phyloP scores from a whole-genome alignment of 495 filamentous ascomycete species.

The Hypoxylon cercidicola region DNA sequence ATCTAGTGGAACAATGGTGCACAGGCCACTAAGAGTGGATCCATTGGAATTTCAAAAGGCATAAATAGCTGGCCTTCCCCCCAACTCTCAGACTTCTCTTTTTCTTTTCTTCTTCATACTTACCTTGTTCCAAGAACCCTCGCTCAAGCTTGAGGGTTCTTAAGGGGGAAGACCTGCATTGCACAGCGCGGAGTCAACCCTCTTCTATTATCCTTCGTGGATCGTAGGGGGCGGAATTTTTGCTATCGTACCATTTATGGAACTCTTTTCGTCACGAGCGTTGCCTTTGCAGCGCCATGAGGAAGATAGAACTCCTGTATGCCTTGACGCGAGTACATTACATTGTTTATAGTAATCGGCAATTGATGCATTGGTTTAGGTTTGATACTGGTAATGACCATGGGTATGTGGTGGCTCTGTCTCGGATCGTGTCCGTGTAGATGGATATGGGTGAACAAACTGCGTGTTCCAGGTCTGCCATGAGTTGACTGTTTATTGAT shows the following conservation, averaged over 20 bases:
- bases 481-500: too few species aligned
- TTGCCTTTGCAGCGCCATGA: slow-evolving; percentile 40
- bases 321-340: too few species aligned
- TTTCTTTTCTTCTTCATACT: slow-evolving; percentile 73
- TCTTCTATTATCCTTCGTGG: slow-evolving; percentile 75
- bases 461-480: too few species aligned
- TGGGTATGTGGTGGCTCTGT: too few species aligned
- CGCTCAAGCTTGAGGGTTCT: slow-evolving; percentile 69
- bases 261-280: slow-evolving; percentile 40
- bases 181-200: slow-evolving; percentile 78
- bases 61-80: slow-evolving; percentile 37
- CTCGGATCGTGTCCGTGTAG: too few species aligned
- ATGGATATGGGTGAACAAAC: too few species aligned
- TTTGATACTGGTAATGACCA: too few species aligned
- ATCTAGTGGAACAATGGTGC: too few species aligned
- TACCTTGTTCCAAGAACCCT: slow-evolving; percentile 75
- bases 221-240: slow-evolving; percentile 62
- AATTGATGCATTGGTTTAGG: background rate
- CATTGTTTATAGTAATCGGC: background rate
- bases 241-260: slow-evolving; percentile 25
- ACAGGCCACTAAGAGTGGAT: too few species aligned
- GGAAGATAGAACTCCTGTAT: slow-evolving; percentile 29
- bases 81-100: slow-evolving; percentile 20
- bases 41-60: background rate
- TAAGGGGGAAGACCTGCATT: slow-evolving; percentile 78